Evolutionary conservation across 257 asterid species (phyloP).

Genomic region (Orobanche coerulescens): DNA sequence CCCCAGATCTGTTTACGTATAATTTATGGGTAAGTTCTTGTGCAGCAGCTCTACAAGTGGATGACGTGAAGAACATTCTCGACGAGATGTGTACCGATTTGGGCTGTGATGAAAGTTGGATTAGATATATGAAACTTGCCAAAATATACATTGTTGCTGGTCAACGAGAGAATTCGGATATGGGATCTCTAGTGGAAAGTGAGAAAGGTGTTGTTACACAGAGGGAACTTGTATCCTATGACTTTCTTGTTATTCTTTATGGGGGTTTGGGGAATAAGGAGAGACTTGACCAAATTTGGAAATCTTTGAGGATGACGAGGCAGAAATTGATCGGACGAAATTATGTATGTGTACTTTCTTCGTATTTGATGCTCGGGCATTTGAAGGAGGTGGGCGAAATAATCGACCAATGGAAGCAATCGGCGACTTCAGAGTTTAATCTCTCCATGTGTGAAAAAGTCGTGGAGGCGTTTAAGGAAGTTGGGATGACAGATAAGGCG

Average conservation of each 20-base stretch:
- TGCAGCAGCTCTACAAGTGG: constrained; percentile 69
- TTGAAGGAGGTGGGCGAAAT: constrained; percentile 60
- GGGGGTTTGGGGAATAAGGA: constrained; percentile 74
- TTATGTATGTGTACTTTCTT: constrained; percentile 52
- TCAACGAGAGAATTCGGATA: constrained; percentile 45
- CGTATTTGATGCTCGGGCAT: constrained; percentile 73
- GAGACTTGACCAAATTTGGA: constrained; percentile 74
- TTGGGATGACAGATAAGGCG: constrained; percentile 48
- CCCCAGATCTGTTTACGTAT: constrained; percentile 66
- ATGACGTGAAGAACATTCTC: constrained; percentile 56
- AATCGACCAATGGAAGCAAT: constrained; percentile 77
- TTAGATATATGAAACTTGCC: constrained; percentile 58
- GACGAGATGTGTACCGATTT: constrained; percentile 45
- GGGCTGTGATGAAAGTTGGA: constrained; percentile 53
- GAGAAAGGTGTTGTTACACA: constrained; percentile 57
- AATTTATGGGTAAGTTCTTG: constrained; percentile 77
- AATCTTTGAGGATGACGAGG: constrained; percentile 55
- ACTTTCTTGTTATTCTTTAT: constrained; percentile 60
- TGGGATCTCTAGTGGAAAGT: constrained; percentile 46
- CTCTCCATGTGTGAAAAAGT: constrained; percentile 45
- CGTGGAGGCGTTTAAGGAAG: constrained; percentile 40
- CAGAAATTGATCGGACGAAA: constrained; percentile 73
- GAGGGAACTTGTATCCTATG: constrained; percentile 80
- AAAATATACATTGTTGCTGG: constrained; percentile 49
- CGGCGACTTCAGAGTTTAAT: constrained; percentile 51